Evolutionary conservation across 148 eudicot genomes (phyloP), one percentile per base, ranked within the genome.

Genomic region (Fagopyrum tataricum): DNA sequence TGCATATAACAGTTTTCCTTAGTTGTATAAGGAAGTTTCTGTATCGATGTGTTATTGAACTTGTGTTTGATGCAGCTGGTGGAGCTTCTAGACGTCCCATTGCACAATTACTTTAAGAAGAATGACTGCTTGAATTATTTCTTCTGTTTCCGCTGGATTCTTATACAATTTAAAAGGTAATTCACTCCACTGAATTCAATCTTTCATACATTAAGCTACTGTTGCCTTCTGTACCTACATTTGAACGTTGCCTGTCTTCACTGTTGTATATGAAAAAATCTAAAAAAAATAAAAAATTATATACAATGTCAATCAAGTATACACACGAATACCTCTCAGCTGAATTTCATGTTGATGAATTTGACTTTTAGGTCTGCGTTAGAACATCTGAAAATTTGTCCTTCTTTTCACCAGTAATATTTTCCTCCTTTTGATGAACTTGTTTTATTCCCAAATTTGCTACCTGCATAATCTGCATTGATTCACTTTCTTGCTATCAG

Each of bases 71-170:
- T 64, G 79, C 90, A 94, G 98, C 83, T 94, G 85, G 91, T 94
- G 78, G 98, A 94, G 84, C 72, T 91, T 80, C 81, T 89, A 62
- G 98, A 94, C 77, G 70, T 78, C 75, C 93, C 93, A 72, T 76
- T 94, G 78, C 97, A 91, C 70, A 87, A 90, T 79, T 91, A 89
- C 74, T 90, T 94, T 44, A 72, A 83, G 86, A 88, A 91, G 86
- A 81, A 88, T 14, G 98, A 94, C 79, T 94, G 98, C 85, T 81
- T 94, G 78, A 94, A 94, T 71, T 91, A 91, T 80, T 94, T 94
- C 96, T 94, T 94, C 76, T 94, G 96, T 80, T 94, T 94, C 85
- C 96, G 98, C 47, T 94, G 98, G 98, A 83, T 94, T 77, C 91
- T 94, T 73, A 91, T 94, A 78, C 98, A 91, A 78, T 91, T 94